Conservation (phyloP, 805 yeast genomes). For the Yamadazyma philogaea region DNA sequence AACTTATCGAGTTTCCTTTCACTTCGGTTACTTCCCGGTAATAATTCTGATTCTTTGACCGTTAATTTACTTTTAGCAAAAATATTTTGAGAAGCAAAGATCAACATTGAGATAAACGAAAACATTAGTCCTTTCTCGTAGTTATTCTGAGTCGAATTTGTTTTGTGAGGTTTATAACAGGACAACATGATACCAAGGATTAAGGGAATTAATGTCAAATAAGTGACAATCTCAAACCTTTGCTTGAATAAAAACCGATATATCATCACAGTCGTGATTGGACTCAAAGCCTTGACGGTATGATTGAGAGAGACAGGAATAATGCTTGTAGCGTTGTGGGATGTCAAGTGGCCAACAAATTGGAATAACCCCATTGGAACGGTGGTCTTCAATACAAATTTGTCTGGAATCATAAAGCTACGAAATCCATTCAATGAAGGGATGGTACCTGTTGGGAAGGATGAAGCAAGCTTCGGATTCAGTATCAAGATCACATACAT, state of each 20-base stretch:
- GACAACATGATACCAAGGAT: constrained; percentile 82
- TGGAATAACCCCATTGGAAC: constrained; percentile 95
- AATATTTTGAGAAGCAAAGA: constrained; percentile 75
- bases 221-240: constrained; percentile 62
- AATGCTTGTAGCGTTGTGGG: constrained; percentile 87
- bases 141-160: not conserved
- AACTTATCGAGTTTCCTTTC: constrained; percentile 59
- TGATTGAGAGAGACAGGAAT: constrained; percentile 96
- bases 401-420: constrained; percentile 54
- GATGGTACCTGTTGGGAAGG: constrained; percentile 47
- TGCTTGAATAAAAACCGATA: constrained; percentile 61
- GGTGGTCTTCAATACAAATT: constrained; percentile 56
- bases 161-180: constrained; percentile 48
- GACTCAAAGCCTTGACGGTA: constrained; percentile 89
- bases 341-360: constrained; percentile 84
- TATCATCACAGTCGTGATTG: constrained; percentile 80
- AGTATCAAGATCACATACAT: constrained; percentile 14
- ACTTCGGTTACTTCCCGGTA: constrained; percentile 20
- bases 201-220: constrained; percentile 74
- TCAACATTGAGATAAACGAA: constrained; percentile 56
- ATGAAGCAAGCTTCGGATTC: constrained; percentile 11
- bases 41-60: constrained; percentile 27
- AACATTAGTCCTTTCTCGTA: constrained; percentile 43
- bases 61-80: constrained; percentile 75
- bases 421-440: constrained; percentile 33